A percentile compares a stretch with the other conserved stretches of the same genome.
phyloP scores from a whole-genome alignment of 345 rosid genomes.

The Luvunga scandens region DNA sequence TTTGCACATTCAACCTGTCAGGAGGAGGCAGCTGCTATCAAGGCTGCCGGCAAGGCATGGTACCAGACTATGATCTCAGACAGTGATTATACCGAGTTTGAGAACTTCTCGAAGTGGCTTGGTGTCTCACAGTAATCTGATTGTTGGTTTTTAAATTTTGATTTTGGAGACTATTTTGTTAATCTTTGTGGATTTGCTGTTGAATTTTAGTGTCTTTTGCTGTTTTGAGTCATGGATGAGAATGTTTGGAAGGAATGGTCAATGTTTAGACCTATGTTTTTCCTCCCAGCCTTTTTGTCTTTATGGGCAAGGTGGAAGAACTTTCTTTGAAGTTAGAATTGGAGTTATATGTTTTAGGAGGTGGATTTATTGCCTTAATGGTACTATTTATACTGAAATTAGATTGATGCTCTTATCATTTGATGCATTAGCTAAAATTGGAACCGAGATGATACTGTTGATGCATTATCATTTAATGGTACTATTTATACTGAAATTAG shows the following conservation, averaged over 20 bases:
- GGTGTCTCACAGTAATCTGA: slow-evolving; percentile 60
- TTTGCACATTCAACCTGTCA: slow-evolving; percentile 14
- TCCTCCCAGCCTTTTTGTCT: background rate
- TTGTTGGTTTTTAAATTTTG: background rate
- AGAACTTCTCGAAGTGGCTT: slow-evolving; percentile 85
- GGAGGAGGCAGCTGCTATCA: slow-evolving; percentile 81
- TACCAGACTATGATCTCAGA: slow-evolving; percentile 90
- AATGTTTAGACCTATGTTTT: background rate
- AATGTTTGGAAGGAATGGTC: background rate
- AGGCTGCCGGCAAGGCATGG: slow-evolving; percentile 93
- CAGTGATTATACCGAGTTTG: slow-evolving; percentile 83
- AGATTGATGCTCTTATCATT: too few relatives aligned
- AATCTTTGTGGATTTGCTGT: slow-evolving; percentile 7
- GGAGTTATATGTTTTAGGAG: background rate
- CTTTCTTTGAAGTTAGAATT: background rate
- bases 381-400: background rate
- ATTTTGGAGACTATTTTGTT: slow-evolving; percentile 2
- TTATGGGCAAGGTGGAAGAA: background rate
- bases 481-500: too few relatives aligned
- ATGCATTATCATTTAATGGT: too few relatives aligned
- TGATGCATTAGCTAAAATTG: too few relatives aligned
- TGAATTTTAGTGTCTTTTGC: slow-evolving; percentile 3
- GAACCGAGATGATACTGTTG: too few relatives aligned
- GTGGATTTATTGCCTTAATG: background rate
- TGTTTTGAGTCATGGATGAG: slow-evolving; percentile 10